Percentiles rank a stretch among this genome's conserved stretches.
Conservation (phyloP, 1,139 yeast genomes). For the Pichia sp. region DNA sequence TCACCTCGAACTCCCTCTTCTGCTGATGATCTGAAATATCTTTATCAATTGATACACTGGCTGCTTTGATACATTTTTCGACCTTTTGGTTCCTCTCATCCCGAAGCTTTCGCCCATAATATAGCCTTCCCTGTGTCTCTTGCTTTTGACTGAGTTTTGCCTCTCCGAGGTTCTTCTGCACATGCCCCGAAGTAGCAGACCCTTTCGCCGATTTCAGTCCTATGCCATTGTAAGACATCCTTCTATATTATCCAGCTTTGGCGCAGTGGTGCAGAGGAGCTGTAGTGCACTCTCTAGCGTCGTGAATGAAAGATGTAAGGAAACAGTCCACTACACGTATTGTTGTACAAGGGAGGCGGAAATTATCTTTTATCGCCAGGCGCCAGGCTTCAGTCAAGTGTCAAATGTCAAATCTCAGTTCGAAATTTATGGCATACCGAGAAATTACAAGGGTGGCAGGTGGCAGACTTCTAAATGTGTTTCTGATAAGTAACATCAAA, state of each 20-base stretch:
- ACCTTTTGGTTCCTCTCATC: constrained; percentile 17
- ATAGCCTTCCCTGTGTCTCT: constrained; percentile 28
- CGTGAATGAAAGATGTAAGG: too few species aligned
- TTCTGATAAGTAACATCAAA: not conserved
- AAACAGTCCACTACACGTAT: too few species aligned
- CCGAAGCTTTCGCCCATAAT: constrained; percentile 28
- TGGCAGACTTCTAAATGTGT: not conserved
- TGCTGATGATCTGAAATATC: constrained; percentile 40
- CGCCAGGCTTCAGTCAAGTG: too few species aligned
- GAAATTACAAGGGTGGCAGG: too few species aligned
- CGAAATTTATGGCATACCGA: too few species aligned
- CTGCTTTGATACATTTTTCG: constrained; percentile 18
- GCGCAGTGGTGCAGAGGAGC: too few species aligned
- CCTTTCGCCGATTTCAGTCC: constrained; percentile 64
- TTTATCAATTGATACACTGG: constrained; percentile 25
- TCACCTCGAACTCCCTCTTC: constrained; percentile 44
- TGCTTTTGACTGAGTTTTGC: constrained; percentile 19
- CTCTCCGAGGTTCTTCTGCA: constrained; percentile 44
- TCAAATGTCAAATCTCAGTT: too few species aligned
- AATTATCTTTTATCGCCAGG: too few species aligned
- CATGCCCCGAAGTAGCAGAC: constrained; percentile 65
- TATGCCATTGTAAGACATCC: constrained; percentile 62
- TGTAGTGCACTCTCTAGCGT: too few species aligned
- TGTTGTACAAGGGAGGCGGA: too few species aligned
- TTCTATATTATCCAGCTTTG: not conserved